These are phyloP conservation scores for Tolypocladium album DNA, from an alignment of 2,329 filamentous ascomycete species.

Conservation along the genomic window DNA sequence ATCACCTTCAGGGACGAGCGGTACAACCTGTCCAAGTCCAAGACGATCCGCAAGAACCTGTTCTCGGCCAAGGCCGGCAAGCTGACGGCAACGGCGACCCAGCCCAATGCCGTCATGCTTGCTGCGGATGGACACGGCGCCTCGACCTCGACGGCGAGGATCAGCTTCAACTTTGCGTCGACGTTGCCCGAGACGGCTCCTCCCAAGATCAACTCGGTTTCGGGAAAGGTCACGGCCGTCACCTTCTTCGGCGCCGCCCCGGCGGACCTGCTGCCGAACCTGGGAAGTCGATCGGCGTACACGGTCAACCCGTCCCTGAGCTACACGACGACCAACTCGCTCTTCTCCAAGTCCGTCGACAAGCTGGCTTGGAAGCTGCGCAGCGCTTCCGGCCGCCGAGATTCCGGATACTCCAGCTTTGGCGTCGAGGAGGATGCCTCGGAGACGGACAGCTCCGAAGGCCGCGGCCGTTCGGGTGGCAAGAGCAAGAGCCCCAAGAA, in stretches of 20 bases:
- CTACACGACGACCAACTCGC: slow-evolving; percentile 33
- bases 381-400: slow-evolving; percentile 26
- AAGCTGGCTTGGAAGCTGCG: slow-evolving; percentile 31
- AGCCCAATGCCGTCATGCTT: slow-evolving; percentile 39
- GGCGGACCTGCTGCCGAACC: slow-evolving; percentile 37
- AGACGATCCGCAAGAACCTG: slow-evolving; percentile 41
- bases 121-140: slow-evolving; percentile 35
- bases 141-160: slow-evolving; percentile 28
- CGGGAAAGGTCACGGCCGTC: slow-evolving; percentile 38
- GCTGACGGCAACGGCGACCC: slow-evolving; percentile 32
- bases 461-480: background rate
- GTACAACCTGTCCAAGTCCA: slow-evolving; percentile 39
- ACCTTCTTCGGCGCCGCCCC: slow-evolving; percentile 41
- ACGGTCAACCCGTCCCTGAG: slow-evolving; percentile 29
- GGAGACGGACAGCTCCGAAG: slow-evolving; percentile 16
- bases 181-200: slow-evolving; percentile 28
- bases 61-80: slow-evolving; percentile 39
- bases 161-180: slow-evolving; percentile 39
- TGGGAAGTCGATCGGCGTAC: slow-evolving; percentile 32
- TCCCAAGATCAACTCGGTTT: slow-evolving; percentile 36
- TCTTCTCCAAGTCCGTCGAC: slow-evolving; percentile 25
- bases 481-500: slow-evolving; percentile 13
- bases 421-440: slow-evolving; percentile 22
- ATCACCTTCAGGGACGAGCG: slow-evolving; percentile 34
- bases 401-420: slow-evolving; percentile 44